These are phyloP conservation scores for Erythrophleum fordii DNA, from an alignment of 306 rosid genomes.

Conservation along the genomic window DNA sequence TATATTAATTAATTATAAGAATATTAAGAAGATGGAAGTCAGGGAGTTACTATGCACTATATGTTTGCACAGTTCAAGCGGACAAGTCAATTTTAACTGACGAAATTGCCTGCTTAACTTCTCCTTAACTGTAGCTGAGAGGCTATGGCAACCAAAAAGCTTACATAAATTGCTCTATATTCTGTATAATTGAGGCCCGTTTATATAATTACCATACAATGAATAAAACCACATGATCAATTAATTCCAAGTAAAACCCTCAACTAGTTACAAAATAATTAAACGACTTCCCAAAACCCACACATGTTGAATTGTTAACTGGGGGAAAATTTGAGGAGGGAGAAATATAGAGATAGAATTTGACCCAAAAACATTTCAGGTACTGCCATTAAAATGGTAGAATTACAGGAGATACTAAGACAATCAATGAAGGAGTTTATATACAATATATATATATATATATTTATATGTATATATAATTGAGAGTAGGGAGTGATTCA, in stretches of 20 bases:
- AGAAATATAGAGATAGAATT: not conserved
- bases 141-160: not conserved
- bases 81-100: conserved; percentile 48
- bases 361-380: not conserved
- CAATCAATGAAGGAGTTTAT: too few species aligned
- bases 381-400: not conserved
- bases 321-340: not conserved
- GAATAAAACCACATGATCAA: not conserved
- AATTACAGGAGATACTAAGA: not conserved
- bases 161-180: not conserved
- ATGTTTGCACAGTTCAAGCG: conserved; percentile 8
- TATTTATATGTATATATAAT: too few species aligned
- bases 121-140: conserved; percentile 37
- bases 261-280: not conserved
- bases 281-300: not conserved
- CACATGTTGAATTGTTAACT: not conserved
- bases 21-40: conserved; percentile 1
- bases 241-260: not conserved
- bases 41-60: not conserved
- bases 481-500: not conserved
- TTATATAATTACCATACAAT: not conserved
- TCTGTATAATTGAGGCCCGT: not conserved
- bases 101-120: conserved; percentile 53
- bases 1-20: not conserved
- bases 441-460: too few species aligned